phyloP scores from a whole-genome alignment of 768 basidiomycete genomes.

The Mycena belliarum region DNA sequence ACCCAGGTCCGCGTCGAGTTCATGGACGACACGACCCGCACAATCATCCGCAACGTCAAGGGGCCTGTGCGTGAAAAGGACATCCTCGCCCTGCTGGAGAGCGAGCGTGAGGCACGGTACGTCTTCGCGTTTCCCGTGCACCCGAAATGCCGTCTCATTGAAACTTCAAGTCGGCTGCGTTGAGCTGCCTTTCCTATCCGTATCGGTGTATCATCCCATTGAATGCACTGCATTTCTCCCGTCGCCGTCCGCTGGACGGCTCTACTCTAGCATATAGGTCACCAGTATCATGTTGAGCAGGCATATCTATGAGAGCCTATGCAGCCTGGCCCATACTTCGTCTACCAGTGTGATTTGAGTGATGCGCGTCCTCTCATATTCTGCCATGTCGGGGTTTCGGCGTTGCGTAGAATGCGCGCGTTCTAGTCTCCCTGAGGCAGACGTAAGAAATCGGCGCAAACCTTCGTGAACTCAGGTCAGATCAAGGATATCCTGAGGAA shows the following conservation, averaged over 20 bases:
- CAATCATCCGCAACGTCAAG: conserved; percentile 99
- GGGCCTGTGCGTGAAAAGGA: conserved; percentile 96
- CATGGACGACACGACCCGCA: conserved; percentile 94
- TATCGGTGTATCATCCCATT: conserved; percentile 16
- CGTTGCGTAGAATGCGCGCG: no score
- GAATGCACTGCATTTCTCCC: conserved; percentile 15
- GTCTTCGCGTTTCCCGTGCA: conserved; percentile 33
- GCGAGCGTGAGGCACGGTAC: conserved; percentile 98
- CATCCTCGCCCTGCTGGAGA: conserved; percentile 94
- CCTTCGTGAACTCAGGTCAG: no score
- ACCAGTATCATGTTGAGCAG: conserved; percentile 3
- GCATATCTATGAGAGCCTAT: conserved; percentile 6
- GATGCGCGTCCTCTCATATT: no score
- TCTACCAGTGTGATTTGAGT: neutral
- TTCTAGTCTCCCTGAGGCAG: no score
- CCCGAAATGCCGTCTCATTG: neutral
- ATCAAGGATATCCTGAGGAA: no score
- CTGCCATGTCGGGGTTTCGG: no score
- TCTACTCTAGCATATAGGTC: conserved; percentile 11
- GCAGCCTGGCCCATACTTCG: neutral
- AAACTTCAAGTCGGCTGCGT: conserved; percentile 38
- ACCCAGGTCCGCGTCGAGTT: conserved; percentile 99
- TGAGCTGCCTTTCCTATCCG: conserved; percentile 24
- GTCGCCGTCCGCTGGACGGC: neutral
- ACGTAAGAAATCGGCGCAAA: no score